These are phyloP conservation scores for Kodamaea laetipori DNA, from an alignment of 805 yeast species.

Conservation along the genomic window DNA sequence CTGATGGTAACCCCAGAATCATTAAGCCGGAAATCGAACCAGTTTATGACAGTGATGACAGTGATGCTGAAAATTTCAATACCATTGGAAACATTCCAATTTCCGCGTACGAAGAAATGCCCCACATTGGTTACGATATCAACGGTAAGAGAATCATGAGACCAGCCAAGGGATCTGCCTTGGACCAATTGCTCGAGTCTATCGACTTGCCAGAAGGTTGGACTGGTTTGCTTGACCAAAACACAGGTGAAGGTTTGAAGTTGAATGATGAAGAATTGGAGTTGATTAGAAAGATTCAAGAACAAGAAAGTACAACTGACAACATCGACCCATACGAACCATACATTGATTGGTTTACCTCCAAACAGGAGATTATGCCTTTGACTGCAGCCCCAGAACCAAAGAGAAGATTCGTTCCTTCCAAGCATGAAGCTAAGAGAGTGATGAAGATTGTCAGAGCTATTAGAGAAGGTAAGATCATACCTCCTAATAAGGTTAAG, in stretches of 20 bases:
- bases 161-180: constrained; percentile 95
- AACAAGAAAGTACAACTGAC: constrained; percentile 81
- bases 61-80: constrained; percentile 76
- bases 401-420: constrained; percentile 93
- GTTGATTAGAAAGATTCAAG: constrained; percentile 80
- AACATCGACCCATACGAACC: constrained; percentile 87
- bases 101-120: constrained; percentile 93
- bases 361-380: constrained; percentile 84
- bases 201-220: constrained; percentile 98
- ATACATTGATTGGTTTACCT: constrained; percentile 92
- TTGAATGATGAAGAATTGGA: constrained; percentile 86
- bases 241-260: constrained; percentile 83
- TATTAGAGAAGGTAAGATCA: constrained; percentile 91
- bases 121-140: constrained; percentile 95
- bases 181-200: constrained; percentile 83
- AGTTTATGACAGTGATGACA: constrained; percentile 91
- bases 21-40: constrained; percentile 91
- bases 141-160: constrained; percentile 98
- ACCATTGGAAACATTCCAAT: constrained; percentile 94
- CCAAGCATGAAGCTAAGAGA: constrained; percentile 94
- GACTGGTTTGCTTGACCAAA: constrained; percentile 93
- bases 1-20: constrained; percentile 81
- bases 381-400: constrained; percentile 95
- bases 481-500: constrained; percentile 66
- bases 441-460: constrained; percentile 96